phyloP scores from a whole-genome alignment of 805 yeast genomes.

The Citeromyces matritensis region DNA sequence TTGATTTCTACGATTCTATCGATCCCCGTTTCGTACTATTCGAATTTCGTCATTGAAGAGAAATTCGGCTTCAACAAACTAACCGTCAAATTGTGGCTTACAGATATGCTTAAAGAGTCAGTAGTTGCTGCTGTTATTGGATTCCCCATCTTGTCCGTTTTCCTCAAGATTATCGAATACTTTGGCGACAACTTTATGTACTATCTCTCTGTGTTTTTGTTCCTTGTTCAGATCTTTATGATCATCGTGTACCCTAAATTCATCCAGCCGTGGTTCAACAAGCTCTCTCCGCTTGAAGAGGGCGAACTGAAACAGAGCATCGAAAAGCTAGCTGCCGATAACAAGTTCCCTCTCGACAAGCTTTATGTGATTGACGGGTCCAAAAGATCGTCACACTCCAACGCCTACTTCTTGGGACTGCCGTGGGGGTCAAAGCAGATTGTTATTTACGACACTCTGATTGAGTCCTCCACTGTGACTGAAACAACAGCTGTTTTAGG shows the following conservation, averaged over 20 bases:
- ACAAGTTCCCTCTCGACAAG: slow-evolving; percentile 76
- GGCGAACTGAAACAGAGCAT: slow-evolving; percentile 78
- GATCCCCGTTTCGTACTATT: slow-evolving; percentile 61
- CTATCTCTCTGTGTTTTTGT: slow-evolving; percentile 61
- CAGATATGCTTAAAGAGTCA: slow-evolving; percentile 53
- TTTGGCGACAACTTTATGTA: slow-evolving; percentile 73
- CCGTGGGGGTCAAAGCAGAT: slow-evolving; percentile 92
- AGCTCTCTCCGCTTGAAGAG: slow-evolving; percentile 75
- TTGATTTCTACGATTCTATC: slow-evolving; percentile 33
- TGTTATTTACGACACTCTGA: slow-evolving; percentile 84
- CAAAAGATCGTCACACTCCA: slow-evolving; percentile 88
- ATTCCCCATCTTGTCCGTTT: slow-evolving; percentile 56
- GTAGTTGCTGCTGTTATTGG: slow-evolving; percentile 43
- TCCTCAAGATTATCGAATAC: slow-evolving; percentile 67
- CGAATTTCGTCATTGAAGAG: slow-evolving; percentile 82
- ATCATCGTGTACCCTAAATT: slow-evolving; percentile 71
- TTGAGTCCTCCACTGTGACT: slow-evolving; percentile 56
- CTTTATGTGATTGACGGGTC: slow-evolving; percentile 94
- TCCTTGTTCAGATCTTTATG: slow-evolving; percentile 56
- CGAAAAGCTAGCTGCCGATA: slow-evolving; percentile 60
- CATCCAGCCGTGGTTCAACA: slow-evolving; percentile 88
- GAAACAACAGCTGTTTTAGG: slow-evolving; percentile 92
- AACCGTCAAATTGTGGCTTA: slow-evolving; percentile 55
- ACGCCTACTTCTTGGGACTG: slow-evolving; percentile 90
- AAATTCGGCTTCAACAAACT: slow-evolving; percentile 86